Base-by-base conservation (phyloP, 768 basidiomycete species). In the Dioszegia aurantiaca region DNA sequence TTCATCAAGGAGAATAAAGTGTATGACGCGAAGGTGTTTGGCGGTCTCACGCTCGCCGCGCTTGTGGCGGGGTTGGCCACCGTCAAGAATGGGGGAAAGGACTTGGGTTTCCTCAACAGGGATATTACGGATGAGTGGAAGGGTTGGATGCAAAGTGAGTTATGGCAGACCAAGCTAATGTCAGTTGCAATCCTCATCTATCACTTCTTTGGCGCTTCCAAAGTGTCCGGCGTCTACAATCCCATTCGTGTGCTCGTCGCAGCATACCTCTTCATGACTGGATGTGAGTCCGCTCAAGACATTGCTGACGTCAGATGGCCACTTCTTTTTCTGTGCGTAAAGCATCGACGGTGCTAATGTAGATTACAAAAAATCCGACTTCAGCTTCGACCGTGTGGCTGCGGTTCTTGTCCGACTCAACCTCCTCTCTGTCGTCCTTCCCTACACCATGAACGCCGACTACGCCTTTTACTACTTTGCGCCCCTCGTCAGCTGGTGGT, bases 121-220 rank as follows among this genome's bases (percentile, higher is more conserved):
- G 89, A 92, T 48, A 90, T 94, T 75, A 94, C 90, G 1, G 90
- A 95, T 64, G 91, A 95, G 77, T 95, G 91, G 91, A 94, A 94
- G 76, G 91, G 91, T 2, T 95, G 91, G 91, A 95, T 95, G 91
- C 91, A 95, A 80, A 81, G 90, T 90, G 69, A 56, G 87, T 67
- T 9, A 14, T 27, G 39, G 39, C 12, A 12, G 56, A 36, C 16
- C 19, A 14, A 26, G 55, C 61, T 64, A 55, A 64, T 43, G 6
- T 12, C 60, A 92, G 90, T 92, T 67, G 84, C 82, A 17, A 90
- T 95, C 63, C 82, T 95, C n/a, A 84, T 92, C 67, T 94, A 95
- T 70, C 91, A 94, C 77, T 91, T 91, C 76, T 77, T 87, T 40
- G 88, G 88, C 21, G 91, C 87, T n/a, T 91, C 90, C 24, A 88